Percentiles rank a stretch among this genome's conserved stretches.
These are phyloP conservation scores for Debaryomycetaceae sp. DNA, from an alignment of 1,139 yeast species.

Conservation along the genomic window DNA sequence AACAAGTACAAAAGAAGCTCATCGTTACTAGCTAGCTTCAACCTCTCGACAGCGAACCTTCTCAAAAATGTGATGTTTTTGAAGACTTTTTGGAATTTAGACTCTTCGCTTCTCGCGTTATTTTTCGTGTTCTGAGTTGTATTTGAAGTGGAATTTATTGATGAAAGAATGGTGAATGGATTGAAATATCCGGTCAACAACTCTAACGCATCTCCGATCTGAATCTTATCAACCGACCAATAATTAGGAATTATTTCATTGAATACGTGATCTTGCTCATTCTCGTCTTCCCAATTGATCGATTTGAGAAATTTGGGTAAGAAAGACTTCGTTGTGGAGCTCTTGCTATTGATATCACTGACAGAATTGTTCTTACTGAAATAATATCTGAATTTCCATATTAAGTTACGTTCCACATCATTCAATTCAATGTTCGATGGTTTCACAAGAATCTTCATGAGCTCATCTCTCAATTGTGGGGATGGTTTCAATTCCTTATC, in stretches of 20 bases:
- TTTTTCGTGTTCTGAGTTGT: constrained; percentile 6
- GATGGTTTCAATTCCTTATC: constrained; percentile 90
- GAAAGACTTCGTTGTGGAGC: constrained; percentile 40
- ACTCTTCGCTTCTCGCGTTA: constrained; percentile 23
- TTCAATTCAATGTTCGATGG: constrained; percentile 82
- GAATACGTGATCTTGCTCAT: constrained; percentile 76
- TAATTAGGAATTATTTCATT: constrained; percentile 46
- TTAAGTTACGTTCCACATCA: constrained; percentile 79
- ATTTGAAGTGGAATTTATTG: constrained; percentile 5
- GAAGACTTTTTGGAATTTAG: constrained; percentile 30
- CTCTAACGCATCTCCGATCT: constrained; percentile 91
- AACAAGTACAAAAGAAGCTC: constrained; percentile 79
- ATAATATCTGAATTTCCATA: constrained; percentile 91
- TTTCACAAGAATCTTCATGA: constrained; percentile 62
- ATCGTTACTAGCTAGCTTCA: constrained; percentile 72
- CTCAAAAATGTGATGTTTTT: constrained; percentile 49
- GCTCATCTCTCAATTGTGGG: constrained; percentile 73
- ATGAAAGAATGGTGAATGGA: constrained; percentile 32
- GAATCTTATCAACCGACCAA: constrained; percentile 65
- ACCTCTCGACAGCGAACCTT: constrained; percentile 82
- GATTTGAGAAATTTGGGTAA: constrained; percentile 84
- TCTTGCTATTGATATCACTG: constrained; percentile 12
- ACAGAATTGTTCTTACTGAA: constrained; percentile 56
- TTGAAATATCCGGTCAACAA: constrained; percentile 70
- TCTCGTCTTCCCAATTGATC: constrained; percentile 82